Evolutionary conservation across 805 yeast genomes (phyloP).

Genomic region (Candida easanensis): DNA sequence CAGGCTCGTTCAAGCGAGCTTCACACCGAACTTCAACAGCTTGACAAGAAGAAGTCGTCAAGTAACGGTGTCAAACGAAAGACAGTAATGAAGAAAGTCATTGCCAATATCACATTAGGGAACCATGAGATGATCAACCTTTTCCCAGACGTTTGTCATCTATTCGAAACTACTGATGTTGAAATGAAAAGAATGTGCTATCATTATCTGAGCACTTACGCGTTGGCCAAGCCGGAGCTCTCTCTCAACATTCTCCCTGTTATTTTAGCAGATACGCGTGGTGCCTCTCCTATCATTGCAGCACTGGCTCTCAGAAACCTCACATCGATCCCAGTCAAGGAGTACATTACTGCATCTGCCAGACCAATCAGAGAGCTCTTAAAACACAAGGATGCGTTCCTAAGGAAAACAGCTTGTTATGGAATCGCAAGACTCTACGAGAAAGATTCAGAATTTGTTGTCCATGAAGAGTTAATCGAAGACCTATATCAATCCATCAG

Average conservation of each 20-base stretch:
- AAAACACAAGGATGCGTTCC: conserved; percentile 50
- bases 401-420: conserved; percentile 68
- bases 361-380: conserved; percentile 35
- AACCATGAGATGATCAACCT: conserved; percentile 71
- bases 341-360: conserved; percentile 47
- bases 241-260: conserved; percentile 55
- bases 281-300: conserved; percentile 45
- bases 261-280: conserved; percentile 50
- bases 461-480: conserved; percentile 41
- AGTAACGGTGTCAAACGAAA: conserved; percentile 35
- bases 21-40: conserved; percentile 29
- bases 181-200: conserved; percentile 73
- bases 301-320: conserved; percentile 64
- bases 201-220: conserved; percentile 61
- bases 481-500: conserved; percentile 50
- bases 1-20: conserved; percentile 32
- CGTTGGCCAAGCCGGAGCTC: conserved; percentile 52
- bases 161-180: conserved; percentile 57
- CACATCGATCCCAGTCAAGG: conserved; percentile 53
- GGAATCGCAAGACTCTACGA: conserved; percentile 68
- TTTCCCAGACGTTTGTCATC: conserved; percentile 57
- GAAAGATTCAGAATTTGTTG: conserved; percentile 45
- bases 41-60: conserved; percentile 36
- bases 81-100: conserved; percentile 61
- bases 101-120: conserved; percentile 82